These are phyloP conservation scores for Saturnispora saitoi DNA, from an alignment of 805 yeast species.

Conservation along the genomic window DNA sequence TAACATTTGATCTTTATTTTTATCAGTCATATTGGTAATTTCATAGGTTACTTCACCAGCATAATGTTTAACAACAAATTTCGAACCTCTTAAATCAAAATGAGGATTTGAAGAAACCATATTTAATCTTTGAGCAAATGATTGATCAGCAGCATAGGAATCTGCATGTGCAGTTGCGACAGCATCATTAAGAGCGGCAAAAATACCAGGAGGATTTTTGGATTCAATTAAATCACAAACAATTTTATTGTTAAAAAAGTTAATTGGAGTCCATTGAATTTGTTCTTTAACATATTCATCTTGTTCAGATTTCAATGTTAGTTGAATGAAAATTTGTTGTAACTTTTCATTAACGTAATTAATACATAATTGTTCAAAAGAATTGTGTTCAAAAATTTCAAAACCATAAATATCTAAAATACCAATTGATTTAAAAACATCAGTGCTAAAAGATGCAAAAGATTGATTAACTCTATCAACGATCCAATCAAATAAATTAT, in stretches of 20 bases:
- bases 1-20: slow-evolving; percentile 89
- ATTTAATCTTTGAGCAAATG: slow-evolving; percentile 85
- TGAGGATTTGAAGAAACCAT: slow-evolving; percentile 77
- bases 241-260: slow-evolving; percentile 90
- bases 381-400: slow-evolving; percentile 90
- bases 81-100: slow-evolving; percentile 74
- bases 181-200: slow-evolving; percentile 94
- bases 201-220: slow-evolving; percentile 89
- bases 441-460: slow-evolving; percentile 41
- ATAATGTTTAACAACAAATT: slow-evolving; percentile 88
- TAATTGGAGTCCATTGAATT: slow-evolving; percentile 95
- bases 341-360: slow-evolving; percentile 93
- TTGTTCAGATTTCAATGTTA: slow-evolving; percentile 94
- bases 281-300: slow-evolving; percentile 94
- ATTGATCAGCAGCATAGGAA: slow-evolving; percentile 91
- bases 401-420: slow-evolving; percentile 94
- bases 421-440: slow-evolving; percentile 60
- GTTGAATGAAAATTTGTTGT: slow-evolving; percentile 92
- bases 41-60: slow-evolving; percentile 98
- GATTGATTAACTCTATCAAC: slow-evolving; percentile 84
- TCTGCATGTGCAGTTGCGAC: slow-evolving; percentile 98
- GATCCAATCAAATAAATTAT: slow-evolving; percentile 92
- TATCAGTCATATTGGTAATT: slow-evolving; percentile 84
- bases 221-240: slow-evolving; percentile 96
- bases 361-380: slow-evolving; percentile 92